Percentiles rank a stretch among this genome's conserved stretches.
Conservation (phyloP, 805 yeast species). For the Candida xiaguanensis region DNA sequence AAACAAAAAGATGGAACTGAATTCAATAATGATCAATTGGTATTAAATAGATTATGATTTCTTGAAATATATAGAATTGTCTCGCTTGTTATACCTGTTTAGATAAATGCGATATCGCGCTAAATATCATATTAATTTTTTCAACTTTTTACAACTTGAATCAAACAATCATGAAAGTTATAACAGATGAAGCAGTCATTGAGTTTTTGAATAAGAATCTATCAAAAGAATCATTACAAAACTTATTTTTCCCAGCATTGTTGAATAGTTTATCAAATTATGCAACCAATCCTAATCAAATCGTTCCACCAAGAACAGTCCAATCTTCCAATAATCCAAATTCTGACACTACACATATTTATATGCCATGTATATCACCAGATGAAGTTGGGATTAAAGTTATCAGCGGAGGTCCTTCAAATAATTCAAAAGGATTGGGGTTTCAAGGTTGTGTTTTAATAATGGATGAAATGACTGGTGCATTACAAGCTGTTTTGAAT, state of each 20-base stretch:
- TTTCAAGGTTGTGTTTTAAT: conserved; percentile 56
- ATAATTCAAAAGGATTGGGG: conserved; percentile 38
- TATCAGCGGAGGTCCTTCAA: conserved; percentile 48
- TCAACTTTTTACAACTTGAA: background rate
- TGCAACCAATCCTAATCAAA: conserved; percentile 38
- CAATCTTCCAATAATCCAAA: conserved; percentile 29
- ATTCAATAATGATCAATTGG: background rate
- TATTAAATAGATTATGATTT: conserved; percentile 2
- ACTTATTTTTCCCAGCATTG: conserved; percentile 34
- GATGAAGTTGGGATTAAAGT: conserved; percentile 56
- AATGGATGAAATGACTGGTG: conserved; percentile 49
- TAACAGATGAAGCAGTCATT: conserved; percentile 29
- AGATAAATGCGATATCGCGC: background rate
- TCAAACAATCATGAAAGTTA: conserved; percentile 21
- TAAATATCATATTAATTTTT: background rate
- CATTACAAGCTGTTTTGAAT: conserved; percentile 49
- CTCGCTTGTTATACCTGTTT: conserved; percentile 1
- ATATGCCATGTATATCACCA: conserved; percentile 63
- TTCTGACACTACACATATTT: conserved; percentile 46
- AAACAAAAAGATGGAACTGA: background rate
- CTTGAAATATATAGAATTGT: background rate
- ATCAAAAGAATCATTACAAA: conserved; percentile 18
- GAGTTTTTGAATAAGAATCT: conserved; percentile 23
- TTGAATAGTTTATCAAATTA: conserved; percentile 38
- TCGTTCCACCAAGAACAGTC: conserved; percentile 53